Conservation (phyloP, 2,329 filamentous ascomycete genomes). For the Chaetoscypha palmicola region DNA sequence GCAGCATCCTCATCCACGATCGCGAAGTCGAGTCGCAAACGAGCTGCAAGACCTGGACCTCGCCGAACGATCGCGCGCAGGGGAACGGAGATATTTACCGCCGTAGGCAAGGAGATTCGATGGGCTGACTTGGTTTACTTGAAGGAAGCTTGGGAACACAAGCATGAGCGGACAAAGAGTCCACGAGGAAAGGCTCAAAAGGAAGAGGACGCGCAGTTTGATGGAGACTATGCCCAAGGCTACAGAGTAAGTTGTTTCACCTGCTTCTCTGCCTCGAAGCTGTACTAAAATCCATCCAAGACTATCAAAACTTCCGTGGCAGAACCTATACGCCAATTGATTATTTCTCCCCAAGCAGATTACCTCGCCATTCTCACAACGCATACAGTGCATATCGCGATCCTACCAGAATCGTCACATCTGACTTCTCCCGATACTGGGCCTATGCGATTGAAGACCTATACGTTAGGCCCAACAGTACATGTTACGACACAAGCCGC, state of each 20-base stretch:
- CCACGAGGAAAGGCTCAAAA: slow-evolving; percentile 15
- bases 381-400: slow-evolving; percentile 79
- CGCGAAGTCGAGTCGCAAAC: slow-evolving; percentile 31
- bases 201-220: slow-evolving; percentile 20
- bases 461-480: slow-evolving; percentile 84
- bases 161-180: slow-evolving; percentile 23
- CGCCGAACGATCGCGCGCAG: slow-evolving; percentile 67
- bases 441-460: slow-evolving; percentile 74
- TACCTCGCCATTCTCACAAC: slow-evolving; percentile 80
- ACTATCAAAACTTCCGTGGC: slow-evolving; percentile 70
- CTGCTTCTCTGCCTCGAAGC: slow-evolving; percentile 9
- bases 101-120: slow-evolving; percentile 80
- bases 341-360: slow-evolving; percentile 74
- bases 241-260: slow-evolving; percentile 39
- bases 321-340: slow-evolving; percentile 75
- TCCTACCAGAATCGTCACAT: slow-evolving; percentile 75
- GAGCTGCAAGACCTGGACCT: slow-evolving; percentile 41
- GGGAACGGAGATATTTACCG: slow-evolving; percentile 83
- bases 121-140: slow-evolving; percentile 81
- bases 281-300: slow-evolving; percentile 40
- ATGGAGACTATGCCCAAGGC: slow-evolving; percentile 34
- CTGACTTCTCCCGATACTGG: slow-evolving; percentile 61
- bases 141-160: slow-evolving; percentile 54
- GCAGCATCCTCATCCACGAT: slow-evolving; percentile 21
- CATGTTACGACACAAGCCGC: slow-evolving; percentile 82